These are phyloP conservation scores for Cenchrus americanus DNA, from an alignment of 176 grass and related monocot genomes.

Conservation along the genomic window DNA sequence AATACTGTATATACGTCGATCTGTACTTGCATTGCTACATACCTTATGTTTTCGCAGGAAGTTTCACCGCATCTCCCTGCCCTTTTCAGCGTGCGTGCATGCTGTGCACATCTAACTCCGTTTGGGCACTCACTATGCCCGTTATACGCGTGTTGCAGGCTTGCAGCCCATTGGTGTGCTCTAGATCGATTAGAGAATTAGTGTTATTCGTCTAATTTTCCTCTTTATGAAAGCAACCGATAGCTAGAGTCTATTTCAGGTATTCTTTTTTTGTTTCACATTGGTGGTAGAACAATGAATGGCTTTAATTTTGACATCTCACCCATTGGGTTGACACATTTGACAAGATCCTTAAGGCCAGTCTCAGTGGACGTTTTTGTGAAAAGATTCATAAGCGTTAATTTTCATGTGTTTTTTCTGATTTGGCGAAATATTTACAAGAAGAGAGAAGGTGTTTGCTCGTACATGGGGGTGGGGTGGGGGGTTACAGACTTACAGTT, in stretches of 20 bases:
- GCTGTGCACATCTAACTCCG: not conserved
- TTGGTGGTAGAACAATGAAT: not conserved
- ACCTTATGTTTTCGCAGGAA: constrained; percentile 3
- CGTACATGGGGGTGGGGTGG: too few species aligned
- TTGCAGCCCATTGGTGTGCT: not conserved
- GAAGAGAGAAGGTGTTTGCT: too few species aligned
- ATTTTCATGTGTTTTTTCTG: too few species aligned
- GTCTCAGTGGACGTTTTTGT: too few species aligned
- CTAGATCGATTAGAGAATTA: not conserved
- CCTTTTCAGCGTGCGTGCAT: constrained; percentile 1
- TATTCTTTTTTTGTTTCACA: not conserved
- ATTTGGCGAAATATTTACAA: too few species aligned
- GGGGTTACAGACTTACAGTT: too few species aligned
- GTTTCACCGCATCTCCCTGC: constrained; percentile 3
- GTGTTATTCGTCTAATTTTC: not conserved
- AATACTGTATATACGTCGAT: too few species aligned
- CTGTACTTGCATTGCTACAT: not conserved
- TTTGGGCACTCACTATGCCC: not conserved
- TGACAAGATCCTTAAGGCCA: not conserved
- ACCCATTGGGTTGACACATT: not conserved
- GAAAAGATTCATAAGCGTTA: too few species aligned
- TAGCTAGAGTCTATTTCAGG: not conserved
- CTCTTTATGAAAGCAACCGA: not conserved
- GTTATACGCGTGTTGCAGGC: not conserved
- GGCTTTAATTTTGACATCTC: not conserved